phyloP scores from a whole-genome alignment of 2,329 filamentous ascomycete genomes.

The Mollisia scopiformis region DNA sequence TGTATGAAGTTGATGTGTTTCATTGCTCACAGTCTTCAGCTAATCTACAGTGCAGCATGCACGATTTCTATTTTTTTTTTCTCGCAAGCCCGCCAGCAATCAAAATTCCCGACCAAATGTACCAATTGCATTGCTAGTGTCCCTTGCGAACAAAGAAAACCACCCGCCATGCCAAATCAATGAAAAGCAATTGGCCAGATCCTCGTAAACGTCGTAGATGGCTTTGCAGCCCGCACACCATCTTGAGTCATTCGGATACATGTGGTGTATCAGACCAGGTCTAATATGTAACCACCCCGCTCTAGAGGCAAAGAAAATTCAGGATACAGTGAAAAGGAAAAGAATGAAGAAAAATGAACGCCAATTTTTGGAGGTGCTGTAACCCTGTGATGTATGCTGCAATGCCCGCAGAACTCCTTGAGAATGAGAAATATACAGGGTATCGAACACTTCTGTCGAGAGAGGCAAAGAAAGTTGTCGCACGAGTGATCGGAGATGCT shows the following conservation, averaged over 20 bases:
- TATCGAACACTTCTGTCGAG: slow-evolving; percentile 30
- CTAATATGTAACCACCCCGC: slow-evolving; percentile 14
- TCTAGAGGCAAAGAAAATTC: slow-evolving; percentile 8
- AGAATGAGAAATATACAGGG: slow-evolving; percentile 32
- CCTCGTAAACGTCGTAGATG: slow-evolving; percentile 17
- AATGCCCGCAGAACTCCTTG: slow-evolving; percentile 20
- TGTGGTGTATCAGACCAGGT: slow-evolving; percentile 10
- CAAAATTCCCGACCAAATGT: background rate
- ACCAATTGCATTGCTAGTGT: background rate
- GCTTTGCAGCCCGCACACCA: slow-evolving; percentile 12
- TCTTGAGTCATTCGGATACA: slow-evolving; percentile 3
- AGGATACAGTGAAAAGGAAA: slow-evolving; percentile 6
- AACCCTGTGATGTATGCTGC: slow-evolving; percentile 20
- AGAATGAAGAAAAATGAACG: slow-evolving; percentile 13
- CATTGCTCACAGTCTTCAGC: too few relatives aligned
- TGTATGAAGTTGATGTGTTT: too few relatives aligned
- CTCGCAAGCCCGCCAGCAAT: background rate
- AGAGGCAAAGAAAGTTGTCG: slow-evolving; percentile 6
- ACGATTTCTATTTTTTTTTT: too few relatives aligned
- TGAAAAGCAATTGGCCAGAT: background rate
- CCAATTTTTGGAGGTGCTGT: slow-evolving; percentile 21
- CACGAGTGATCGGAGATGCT: background rate
- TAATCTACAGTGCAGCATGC: too few relatives aligned
- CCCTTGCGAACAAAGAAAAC: background rate
- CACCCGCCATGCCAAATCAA: background rate